Conservation (phyloP, 192 early-diverging fungal genomes). For the Backusella tuberculispora region DNA sequence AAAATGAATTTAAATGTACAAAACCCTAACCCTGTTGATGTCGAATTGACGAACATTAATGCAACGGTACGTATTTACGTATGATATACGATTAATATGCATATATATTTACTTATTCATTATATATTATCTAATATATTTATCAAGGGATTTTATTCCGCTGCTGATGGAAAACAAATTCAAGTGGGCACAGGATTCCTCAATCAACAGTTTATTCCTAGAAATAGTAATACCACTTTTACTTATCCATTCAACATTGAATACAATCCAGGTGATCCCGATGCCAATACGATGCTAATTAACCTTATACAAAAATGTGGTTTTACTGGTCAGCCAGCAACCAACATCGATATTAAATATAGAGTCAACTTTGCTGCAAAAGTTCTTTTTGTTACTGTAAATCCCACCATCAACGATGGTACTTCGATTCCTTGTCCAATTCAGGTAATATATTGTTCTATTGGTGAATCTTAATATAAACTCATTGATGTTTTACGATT, state of each 20-base stretch:
- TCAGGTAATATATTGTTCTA: constrained; percentile 28
- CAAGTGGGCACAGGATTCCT: constrained; percentile 52
- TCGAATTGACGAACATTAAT: constrained; percentile 43
- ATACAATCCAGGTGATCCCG: constrained; percentile 44
- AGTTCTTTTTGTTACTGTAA: constrained; percentile 45
- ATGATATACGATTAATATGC: neutral
- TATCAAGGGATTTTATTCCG: constrained; percentile 54
- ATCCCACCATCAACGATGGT: constrained; percentile 41
- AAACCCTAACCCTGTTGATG: constrained; percentile 49
- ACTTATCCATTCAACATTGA: constrained; percentile 50
- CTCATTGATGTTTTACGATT: neutral
- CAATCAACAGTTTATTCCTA: constrained; percentile 37
- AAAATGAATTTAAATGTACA: constrained; percentile 38
- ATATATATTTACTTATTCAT: neutral
- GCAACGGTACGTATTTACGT: constrained; percentile 42
- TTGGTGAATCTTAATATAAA: neutral
- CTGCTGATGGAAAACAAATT: constrained; percentile 13
- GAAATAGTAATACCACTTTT: constrained; percentile 38
- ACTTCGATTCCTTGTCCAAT: constrained; percentile 43
- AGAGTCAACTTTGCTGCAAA: constrained; percentile 45
- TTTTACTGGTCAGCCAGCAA: constrained; percentile 25
- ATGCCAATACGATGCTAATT: constrained; percentile 39
- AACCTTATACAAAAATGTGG: constrained; percentile 52
- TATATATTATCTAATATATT: neutral
- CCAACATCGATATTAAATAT: constrained; percentile 49